Conservation (phyloP, 805 yeast species). For the Henningerozyma blattae region DNA sequence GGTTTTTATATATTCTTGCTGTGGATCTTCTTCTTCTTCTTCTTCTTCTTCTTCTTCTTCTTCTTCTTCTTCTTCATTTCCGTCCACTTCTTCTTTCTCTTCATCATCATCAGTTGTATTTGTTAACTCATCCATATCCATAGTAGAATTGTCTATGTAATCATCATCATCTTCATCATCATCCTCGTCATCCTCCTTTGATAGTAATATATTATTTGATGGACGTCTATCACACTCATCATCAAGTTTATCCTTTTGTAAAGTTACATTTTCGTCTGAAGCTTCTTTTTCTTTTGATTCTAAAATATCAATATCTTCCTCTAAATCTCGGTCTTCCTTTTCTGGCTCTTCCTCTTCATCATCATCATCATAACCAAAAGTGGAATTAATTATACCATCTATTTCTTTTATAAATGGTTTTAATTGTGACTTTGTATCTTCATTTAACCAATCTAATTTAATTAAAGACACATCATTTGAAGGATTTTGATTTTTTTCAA, state of each 20-base stretch:
- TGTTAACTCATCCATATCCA: slow-evolving; percentile 4
- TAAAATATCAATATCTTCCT: slow-evolving; percentile 8
- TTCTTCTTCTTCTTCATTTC: slow-evolving; percentile 1
- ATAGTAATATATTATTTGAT: too few species aligned
- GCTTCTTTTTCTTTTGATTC: too few species aligned
- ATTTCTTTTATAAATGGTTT: slow-evolving; percentile 18
- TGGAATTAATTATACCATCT: slow-evolving; percentile 20
- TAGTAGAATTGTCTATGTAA: slow-evolving; percentile 7
- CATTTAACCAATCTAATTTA: slow-evolving; percentile 20
- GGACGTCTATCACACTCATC: slow-evolving; percentile 15
- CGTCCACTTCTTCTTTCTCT: slow-evolving; percentile 3
- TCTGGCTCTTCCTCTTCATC: slow-evolving; percentile 21
- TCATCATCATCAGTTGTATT: slow-evolving; percentile 9
- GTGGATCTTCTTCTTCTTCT: slow-evolving; percentile 2
- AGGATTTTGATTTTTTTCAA: not conserved
- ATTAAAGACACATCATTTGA: slow-evolving; percentile 19
- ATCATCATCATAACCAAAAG: slow-evolving; percentile 22
- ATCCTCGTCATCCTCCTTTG: slow-evolving; percentile 14
- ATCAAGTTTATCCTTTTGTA: slow-evolving; percentile 1
- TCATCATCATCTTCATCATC: slow-evolving; percentile 6
- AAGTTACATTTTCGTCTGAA: too few species aligned
- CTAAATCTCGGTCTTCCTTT: too few species aligned
- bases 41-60: slow-evolving; percentile 1
- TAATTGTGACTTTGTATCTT: slow-evolving; percentile 7
- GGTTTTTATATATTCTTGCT: not conserved